phyloP scores from a whole-genome alignment of 2,329 filamentous ascomycete genomes.

The Neoarthrinium moseri region DNA sequence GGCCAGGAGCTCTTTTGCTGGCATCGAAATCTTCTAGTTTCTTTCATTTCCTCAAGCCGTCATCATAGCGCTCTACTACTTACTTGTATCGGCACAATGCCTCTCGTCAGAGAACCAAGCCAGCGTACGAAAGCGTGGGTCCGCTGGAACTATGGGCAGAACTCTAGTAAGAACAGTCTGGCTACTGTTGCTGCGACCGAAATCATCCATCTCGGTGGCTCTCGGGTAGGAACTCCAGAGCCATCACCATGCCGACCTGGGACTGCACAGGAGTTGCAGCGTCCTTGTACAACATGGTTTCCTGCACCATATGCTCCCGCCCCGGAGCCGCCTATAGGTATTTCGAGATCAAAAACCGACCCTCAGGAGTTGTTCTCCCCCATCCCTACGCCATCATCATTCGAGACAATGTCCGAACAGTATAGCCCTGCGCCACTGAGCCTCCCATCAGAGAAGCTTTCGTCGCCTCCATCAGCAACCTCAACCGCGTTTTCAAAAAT shows the following conservation, averaged over 20 bases:
- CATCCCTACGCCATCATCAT: background rate
- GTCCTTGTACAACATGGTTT: conserved; percentile 5
- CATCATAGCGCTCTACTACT: background rate
- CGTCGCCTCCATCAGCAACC: background rate
- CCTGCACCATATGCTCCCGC: background rate
- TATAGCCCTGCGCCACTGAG: conserved; percentile 6
- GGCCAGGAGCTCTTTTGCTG: background rate
- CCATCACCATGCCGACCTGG: background rate
- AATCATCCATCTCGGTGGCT: conserved; percentile 12
- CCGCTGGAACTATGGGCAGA: conserved; percentile 8
- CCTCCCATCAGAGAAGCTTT: background rate
- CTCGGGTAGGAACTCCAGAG: conserved; percentile 8
- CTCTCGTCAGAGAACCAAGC: conserved; percentile 10
- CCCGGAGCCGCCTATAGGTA: conserved; percentile 4
- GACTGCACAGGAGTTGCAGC: background rate
- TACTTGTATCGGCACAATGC: conserved; percentile 6
- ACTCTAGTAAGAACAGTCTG: conserved; percentile 1
- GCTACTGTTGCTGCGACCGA: conserved; percentile 2
- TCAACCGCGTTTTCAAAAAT: conserved; percentile 3
- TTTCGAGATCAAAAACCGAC: conserved; percentile 1
- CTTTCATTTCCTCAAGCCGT: background rate
- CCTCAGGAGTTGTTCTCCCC: conserved; percentile 1
- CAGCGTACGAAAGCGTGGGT: conserved; percentile 11
- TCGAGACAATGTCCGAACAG: background rate
- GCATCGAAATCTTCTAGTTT: background rate